These are phyloP conservation scores for Emmonsia crescens DNA, from an alignment of 2,329 filamentous ascomycete species.

Conservation along the genomic window DNA sequence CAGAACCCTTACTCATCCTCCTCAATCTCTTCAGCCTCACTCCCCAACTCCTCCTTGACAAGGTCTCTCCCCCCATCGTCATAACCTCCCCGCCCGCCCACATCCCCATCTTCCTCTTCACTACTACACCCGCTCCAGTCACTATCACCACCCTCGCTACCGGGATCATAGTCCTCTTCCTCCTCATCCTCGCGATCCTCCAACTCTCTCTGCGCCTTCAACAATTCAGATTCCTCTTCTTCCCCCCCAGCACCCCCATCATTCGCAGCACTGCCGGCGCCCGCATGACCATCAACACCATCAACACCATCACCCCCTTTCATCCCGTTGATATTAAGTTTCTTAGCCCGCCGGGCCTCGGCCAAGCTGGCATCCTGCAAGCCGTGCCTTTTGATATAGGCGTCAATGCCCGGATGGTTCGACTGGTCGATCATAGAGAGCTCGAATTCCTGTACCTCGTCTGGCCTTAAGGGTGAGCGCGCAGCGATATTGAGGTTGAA, in stretches of 20 bases:
- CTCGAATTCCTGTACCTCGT: conserved; percentile 47
- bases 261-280: conserved; percentile 17
- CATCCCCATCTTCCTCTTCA: conserved; percentile 30
- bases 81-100: conserved; percentile 7
- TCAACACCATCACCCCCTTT: conserved; percentile 20
- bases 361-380: conserved; percentile 55
- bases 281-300: conserved; percentile 11
- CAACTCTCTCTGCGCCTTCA: conserved; percentile 47
- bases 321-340: conserved; percentile 40
- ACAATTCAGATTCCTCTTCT: conserved; percentile 47
- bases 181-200: conserved; percentile 39
- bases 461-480: conserved; percentile 23
- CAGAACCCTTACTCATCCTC: conserved; percentile 18
- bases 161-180: conserved; percentile 42
- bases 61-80: conserved; percentile 26
- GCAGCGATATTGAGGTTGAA: conserved; percentile 52
- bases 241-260: conserved; percentile 21
- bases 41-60: conserved; percentile 33
- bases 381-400: conserved; percentile 49
- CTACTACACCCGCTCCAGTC: conserved; percentile 37
- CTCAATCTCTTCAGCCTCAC: conserved; percentile 33
- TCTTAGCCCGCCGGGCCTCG: conserved; percentile 48
- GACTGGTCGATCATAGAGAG: conserved; percentile 57
- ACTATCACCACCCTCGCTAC: conserved; percentile 37
- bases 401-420: conserved; percentile 51